Percentiles rank a stretch among this genome's conserved stretches.
These are phyloP conservation scores for Yamadazyma aaseri DNA, from an alignment of 1,139 yeast genomes.

Conservation along the genomic window DNA sequence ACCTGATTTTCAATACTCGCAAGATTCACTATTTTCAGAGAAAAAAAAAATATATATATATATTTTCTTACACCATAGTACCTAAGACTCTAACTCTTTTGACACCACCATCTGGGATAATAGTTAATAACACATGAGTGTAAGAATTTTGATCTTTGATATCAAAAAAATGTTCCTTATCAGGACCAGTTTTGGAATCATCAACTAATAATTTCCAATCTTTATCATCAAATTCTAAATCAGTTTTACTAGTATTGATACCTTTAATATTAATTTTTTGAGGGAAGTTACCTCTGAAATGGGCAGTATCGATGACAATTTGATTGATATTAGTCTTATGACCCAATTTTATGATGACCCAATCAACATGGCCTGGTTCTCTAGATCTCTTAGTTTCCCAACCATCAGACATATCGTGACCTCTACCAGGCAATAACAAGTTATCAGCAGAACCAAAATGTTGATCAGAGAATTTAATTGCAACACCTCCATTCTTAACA, in stretches of 20 bases:
- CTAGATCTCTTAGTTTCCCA: constrained; percentile 97
- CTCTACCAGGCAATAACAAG: constrained; percentile 87
- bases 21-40: background rate
- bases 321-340: constrained; percentile 54
- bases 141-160: constrained; percentile 27
- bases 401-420: constrained; percentile 95
- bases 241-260: constrained; percentile 25
- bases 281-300: constrained; percentile 91
- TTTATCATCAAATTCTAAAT: constrained; percentile 34
- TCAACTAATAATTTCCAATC: constrained; percentile 68
- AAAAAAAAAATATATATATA: background rate
- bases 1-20: too few species aligned
- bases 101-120: constrained; percentile 95
- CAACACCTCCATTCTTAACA: constrained; percentile 86
- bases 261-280: constrained; percentile 69
- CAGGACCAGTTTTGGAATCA: constrained; percentile 73
- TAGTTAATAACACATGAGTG: constrained; percentile 74
- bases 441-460: constrained; percentile 92
- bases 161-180: constrained; percentile 65
- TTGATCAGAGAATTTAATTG: constrained; percentile 79
- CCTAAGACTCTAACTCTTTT: constrained; percentile 87
- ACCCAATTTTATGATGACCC: constrained; percentile 84
- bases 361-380: constrained; percentile 78
- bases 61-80: constrained; percentile 24
- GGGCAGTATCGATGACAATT: constrained; percentile 84